These are phyloP conservation scores for Podila minutissima DNA, from an alignment of 192 early-diverging fungal species.

Conservation along the genomic window DNA sequence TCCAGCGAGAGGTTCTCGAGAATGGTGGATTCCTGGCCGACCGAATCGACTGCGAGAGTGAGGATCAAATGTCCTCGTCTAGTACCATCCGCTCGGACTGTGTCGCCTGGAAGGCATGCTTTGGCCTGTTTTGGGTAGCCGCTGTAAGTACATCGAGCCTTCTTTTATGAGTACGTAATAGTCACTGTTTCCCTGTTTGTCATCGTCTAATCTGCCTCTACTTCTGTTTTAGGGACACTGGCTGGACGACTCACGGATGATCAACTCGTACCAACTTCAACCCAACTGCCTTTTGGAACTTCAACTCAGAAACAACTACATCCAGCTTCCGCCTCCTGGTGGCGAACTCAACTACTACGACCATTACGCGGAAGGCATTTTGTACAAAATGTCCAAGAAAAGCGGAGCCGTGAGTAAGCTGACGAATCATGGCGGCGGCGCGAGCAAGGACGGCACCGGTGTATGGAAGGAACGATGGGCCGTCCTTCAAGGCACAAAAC, in stretches of 20 bases:
- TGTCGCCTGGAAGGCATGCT: constrained; percentile 39
- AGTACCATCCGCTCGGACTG: constrained; percentile 14
- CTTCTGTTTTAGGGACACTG: constrained; percentile 20
- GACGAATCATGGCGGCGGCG: background rate
- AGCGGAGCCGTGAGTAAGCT: background rate
- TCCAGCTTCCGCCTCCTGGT: constrained; percentile 19
- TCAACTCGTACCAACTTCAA: constrained; percentile 23
- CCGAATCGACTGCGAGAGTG: constrained; percentile 1
- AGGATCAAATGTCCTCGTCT: background rate
- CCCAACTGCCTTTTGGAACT: constrained; percentile 33
- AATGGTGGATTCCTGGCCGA: constrained; percentile 24
- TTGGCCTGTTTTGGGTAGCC: constrained; percentile 36
- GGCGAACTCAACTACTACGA: constrained; percentile 20
- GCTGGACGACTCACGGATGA: constrained; percentile 32
- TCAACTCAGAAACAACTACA: constrained; percentile 29
- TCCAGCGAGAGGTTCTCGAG: constrained; percentile 24
- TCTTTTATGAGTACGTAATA: too few relatives aligned
- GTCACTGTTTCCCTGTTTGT: too few relatives aligned
- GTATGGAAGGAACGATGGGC: constrained; percentile 44
- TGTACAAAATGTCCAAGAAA: constrained; percentile 43
- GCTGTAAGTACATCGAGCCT: constrained; percentile 18
- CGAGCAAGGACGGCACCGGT: background rate
- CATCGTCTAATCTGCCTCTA: too few relatives aligned
- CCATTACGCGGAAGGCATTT: constrained; percentile 38
- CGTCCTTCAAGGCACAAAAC: constrained; percentile 29